A percentile compares a stretch with the other conserved stretches of the same genome.
Conservation (phyloP, 73 alveolate species). For the Paramecium bursaria region DNA sequence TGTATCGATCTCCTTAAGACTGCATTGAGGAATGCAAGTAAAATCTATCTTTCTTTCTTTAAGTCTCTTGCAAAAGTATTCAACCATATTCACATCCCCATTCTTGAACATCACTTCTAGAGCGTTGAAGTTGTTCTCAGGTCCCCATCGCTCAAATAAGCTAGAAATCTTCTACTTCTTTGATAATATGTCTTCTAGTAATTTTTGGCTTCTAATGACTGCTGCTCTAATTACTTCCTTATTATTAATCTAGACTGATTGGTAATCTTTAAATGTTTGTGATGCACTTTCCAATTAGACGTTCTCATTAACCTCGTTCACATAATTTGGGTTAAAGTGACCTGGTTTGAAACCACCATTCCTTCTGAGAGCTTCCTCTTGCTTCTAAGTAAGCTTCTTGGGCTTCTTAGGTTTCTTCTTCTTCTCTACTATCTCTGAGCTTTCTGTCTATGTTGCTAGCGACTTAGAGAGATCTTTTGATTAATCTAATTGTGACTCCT, state of each 20-base stretch:
- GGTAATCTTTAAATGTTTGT: slow-evolving; percentile 2
- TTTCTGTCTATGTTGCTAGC: neutral
- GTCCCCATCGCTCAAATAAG: slow-evolving; percentile 26
- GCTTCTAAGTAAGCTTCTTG: no score
- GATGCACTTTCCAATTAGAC: neutral
- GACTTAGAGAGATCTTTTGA: no score
- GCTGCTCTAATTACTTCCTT: slow-evolving; percentile 70
- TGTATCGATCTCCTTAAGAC: slow-evolving; percentile 81
- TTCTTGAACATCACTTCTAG: slow-evolving; percentile 79
- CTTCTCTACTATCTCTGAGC: neutral
- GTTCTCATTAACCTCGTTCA: slow-evolving; percentile 1
- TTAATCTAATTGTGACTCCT: no score
- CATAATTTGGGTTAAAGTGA: no score
- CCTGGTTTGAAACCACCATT: no score
- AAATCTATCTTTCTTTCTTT: slow-evolving; percentile 69
- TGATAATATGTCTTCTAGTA: slow-evolving; percentile 74
- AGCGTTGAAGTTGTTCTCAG: slow-evolving; percentile 73
- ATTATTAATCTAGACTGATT: slow-evolving; percentile 4
- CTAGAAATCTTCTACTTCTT: slow-evolving; percentile 60
- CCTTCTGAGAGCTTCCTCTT: no score
- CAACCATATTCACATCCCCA: slow-evolving; percentile 80
- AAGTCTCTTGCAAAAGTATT: slow-evolving; percentile 71
- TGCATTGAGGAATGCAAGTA: slow-evolving; percentile 71
- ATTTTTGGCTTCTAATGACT: slow-evolving; percentile 74
- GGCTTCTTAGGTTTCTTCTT: neutral